phyloP scores from a whole-genome alignment of 2,329 filamentous ascomycete genomes.

The Phialophora tarda region DNA sequence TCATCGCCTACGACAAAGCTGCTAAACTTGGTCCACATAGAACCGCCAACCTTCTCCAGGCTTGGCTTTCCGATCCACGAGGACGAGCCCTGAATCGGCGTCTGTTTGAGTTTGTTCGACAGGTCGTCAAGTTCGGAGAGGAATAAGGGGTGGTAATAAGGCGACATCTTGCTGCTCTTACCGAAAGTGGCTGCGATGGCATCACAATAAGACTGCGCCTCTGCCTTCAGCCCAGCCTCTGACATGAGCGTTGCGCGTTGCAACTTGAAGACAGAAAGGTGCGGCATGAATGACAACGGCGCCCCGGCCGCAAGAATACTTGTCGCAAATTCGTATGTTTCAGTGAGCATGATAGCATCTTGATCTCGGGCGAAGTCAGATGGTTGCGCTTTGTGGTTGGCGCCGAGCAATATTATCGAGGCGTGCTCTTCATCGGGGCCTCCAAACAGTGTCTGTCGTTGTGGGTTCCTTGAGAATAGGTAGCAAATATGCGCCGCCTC shows the following conservation, averaged over 20 bases:
- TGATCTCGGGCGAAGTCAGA: constrained; percentile 78
- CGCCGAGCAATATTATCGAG: constrained; percentile 82
- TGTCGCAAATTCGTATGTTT: constrained; percentile 90
- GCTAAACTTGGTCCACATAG: constrained; percentile 90
- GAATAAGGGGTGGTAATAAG: constrained; percentile 80
- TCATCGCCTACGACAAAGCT: constrained; percentile 96
- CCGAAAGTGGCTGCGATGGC: constrained; percentile 76
- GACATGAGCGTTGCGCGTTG: constrained; percentile 83
- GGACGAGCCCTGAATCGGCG: constrained; percentile 77
- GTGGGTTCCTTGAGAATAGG: constrained; percentile 73
- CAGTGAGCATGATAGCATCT: constrained; percentile 89
- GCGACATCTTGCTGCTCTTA: constrained; percentile 79
- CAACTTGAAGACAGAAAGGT: constrained; percentile 89
- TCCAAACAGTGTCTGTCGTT: constrained; percentile 68
- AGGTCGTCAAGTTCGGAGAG: constrained; percentile 82
- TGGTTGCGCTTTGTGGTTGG: constrained; percentile 74
- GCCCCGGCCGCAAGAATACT: constrained; percentile 66
- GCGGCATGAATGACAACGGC: constrained; percentile 68
- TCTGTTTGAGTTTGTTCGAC: constrained; percentile 78
- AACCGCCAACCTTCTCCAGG: constrained; percentile 93
- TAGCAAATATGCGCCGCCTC: constrained; percentile 95
- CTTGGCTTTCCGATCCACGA: constrained; percentile 95
- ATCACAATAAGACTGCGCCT: constrained; percentile 92
- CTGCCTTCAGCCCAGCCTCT: constrained; percentile 78
- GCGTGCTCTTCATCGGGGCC: constrained; percentile 81